Evolutionary conservation across 2,329 filamentous ascomycete species (phyloP), one percentile per base, ranked within the genome.

Genomic region (Aspergillus floridensis): DNA sequence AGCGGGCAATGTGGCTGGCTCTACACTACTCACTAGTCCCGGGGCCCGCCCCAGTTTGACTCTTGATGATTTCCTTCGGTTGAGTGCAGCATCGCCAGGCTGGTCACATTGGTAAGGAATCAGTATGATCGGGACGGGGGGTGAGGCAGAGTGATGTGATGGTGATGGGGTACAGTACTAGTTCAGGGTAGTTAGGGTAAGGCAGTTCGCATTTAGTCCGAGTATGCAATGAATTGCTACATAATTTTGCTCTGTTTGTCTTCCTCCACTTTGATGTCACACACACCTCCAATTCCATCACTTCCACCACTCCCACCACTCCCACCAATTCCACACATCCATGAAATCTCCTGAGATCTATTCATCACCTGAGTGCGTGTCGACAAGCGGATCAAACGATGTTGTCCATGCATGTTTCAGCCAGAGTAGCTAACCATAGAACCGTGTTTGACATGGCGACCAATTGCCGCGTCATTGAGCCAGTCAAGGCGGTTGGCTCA

Each of bases 1-100:
- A 51, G 59, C 48, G 53, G 53, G 57, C 52, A 59, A 59, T 59
- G 59, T 62, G 59, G 59, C 59, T 61, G 56, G 56, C 57, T 59
- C 57, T 48, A 47, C 57, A 48, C 14, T 22, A 32, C 35, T 29
- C 57, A 35, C 52, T 59, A 56, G 49, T 24, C 21, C 26, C n/a
- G 50, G 26, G 26, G 26, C 26, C 26, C 26, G 26, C 26, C 26
- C 7, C 26, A 29, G 26, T 29, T 29, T 29, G 50, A 59, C 51
- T 53, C 21, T 50, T 50, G 32, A 16, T 35, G 32, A 16, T 35
- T 35, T 32, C 51, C 51, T 52, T 41, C 22, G 16, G 24, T 22
- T 48, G 53, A 51, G 51, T 46, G 41, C 48, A 48, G 52, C 46
- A 29, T 29, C 26, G 26, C 26, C 26, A 29, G 26, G 26, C 52